phyloP scores from a whole-genome alignment of 345 rosid genomes.

The Firmiana major region DNA sequence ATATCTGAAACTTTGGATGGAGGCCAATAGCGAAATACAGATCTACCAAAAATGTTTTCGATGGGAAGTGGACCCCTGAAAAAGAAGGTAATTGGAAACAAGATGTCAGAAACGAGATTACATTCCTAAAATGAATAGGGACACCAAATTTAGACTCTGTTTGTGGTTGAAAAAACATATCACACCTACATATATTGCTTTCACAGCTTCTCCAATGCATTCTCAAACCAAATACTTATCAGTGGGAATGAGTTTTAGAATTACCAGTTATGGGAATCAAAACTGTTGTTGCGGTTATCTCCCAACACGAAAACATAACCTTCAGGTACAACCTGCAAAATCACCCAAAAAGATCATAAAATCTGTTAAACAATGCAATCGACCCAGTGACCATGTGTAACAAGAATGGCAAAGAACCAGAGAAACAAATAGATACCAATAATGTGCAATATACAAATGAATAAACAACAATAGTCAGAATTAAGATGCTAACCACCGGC shows the following conservation, averaged over 20 bases:
- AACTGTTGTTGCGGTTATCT: slow-evolving; percentile 90
- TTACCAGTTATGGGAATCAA: slow-evolving; percentile 91
- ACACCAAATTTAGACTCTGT: neutral
- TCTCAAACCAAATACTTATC: neutral
- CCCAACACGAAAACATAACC: slow-evolving; percentile 89
- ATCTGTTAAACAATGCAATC: neutral
- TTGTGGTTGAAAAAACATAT: slow-evolving; percentile 1
- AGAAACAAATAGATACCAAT: neutral
- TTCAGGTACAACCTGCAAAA: slow-evolving; percentile 71
- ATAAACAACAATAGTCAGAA: neutral
- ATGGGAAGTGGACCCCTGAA: slow-evolving; percentile 87
- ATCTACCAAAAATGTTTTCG: slow-evolving; percentile 60
- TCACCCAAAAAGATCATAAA: neutral
- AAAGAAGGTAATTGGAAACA: slow-evolving; percentile 8
- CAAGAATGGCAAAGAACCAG: neutral
- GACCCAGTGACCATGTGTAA: neutral
- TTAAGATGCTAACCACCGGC: slow-evolving; percentile 42
- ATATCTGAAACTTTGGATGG: slow-evolving; percentile 67
- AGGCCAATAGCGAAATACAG: slow-evolving; percentile 76
- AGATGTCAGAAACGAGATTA: slow-evolving; percentile 3
- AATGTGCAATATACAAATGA: neutral
- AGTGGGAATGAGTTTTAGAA: neutral
- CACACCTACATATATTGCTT: neutral
- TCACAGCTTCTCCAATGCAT: neutral
- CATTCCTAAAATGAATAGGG: neutral